These are phyloP conservation scores for Colletotrichum viniferum DNA, from an alignment of 2,329 filamentous ascomycete species.

Conservation along the genomic window DNA sequence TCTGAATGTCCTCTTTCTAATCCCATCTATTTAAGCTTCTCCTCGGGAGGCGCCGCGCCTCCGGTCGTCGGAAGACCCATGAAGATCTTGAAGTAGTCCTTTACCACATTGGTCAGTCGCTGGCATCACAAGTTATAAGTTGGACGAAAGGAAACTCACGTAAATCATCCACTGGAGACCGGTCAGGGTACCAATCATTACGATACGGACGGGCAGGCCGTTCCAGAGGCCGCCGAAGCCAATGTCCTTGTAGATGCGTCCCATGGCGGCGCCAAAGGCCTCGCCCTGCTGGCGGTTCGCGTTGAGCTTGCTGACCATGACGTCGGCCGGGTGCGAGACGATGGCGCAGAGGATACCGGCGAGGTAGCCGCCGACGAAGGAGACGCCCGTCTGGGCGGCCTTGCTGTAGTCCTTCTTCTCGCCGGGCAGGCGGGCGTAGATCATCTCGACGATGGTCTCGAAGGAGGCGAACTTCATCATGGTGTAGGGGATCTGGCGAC, in stretches of 20 bases:
- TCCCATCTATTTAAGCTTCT: constrained; percentile 42
- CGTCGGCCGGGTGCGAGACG: constrained; percentile 80
- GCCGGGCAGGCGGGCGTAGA: constrained; percentile 79
- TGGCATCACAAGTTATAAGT: neutral
- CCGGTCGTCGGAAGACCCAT: constrained; percentile 88
- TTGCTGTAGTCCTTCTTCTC: constrained; percentile 81
- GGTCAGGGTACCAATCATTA: constrained; percentile 86
- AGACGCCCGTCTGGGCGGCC: constrained; percentile 81
- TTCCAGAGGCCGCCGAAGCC: constrained; percentile 92
- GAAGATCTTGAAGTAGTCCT: constrained; percentile 89
- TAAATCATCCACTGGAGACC: constrained; percentile 95
- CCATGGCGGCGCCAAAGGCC: constrained; percentile 75
- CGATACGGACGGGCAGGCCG: constrained; percentile 80
- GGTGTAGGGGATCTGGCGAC: constrained; percentile 87
- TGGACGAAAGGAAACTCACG: constrained; percentile 47
- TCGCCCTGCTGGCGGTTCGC: constrained; percentile 78
- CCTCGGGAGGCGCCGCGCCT: constrained; percentile 59
- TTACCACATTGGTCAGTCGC: constrained; percentile 23
- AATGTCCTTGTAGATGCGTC: constrained; percentile 84
- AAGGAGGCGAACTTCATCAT: constrained; percentile 96
- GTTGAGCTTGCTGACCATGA: constrained; percentile 94
- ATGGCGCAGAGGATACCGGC: constrained; percentile 89
- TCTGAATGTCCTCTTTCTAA: neutral
- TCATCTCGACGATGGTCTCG: constrained; percentile 86
- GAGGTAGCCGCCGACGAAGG: constrained; percentile 82